Conservation (phyloP, 768 basidiomycete genomes). For the Boletus subparvulus region DNA sequence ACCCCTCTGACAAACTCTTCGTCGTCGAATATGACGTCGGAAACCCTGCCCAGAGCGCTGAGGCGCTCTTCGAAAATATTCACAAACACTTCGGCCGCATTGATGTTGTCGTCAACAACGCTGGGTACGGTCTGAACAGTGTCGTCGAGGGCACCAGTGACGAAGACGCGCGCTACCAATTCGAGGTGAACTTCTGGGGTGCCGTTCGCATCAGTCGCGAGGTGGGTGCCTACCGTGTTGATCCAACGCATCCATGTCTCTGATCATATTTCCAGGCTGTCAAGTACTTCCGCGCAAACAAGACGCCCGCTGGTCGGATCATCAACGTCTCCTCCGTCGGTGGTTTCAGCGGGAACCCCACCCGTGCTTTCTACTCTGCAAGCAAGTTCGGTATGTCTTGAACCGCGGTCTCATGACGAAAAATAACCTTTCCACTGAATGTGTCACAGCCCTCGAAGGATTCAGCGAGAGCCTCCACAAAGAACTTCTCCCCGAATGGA, state of each 20-base stretch:
- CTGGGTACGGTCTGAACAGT: constrained; percentile 21
- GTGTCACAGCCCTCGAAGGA: constrained; percentile 23
- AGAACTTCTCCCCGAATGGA: constrained; percentile 27
- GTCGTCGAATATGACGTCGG: constrained; percentile 34
- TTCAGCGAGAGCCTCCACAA: constrained; percentile 24
- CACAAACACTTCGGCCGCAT: constrained; percentile 30
- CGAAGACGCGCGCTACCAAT: constrained; percentile 25
- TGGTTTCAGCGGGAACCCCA: constrained; percentile 18
- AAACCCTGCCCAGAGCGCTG: constrained; percentile 14
- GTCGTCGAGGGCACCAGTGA: constrained; percentile 30
- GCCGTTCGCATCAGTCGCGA: constrained; percentile 22
- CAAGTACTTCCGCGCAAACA: constrained; percentile 32
- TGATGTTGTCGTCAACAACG: constrained; percentile 38
- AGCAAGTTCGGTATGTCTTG: constrained; percentile 23
- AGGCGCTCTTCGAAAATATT: constrained; percentile 21
- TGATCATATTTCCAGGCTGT: constrained; percentile 18
- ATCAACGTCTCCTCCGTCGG: constrained; percentile 22
- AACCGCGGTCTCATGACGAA: no score
- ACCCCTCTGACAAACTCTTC: constrained; percentile 23
- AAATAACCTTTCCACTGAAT: not conserved
- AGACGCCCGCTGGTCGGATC: constrained; percentile 22
- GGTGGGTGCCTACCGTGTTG: constrained; percentile 1
- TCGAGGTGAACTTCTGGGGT: constrained; percentile 38
- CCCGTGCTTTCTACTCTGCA: constrained; percentile 21
- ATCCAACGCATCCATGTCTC: not conserved